These are phyloP conservation scores for Trichoderma sp. DNA, from an alignment of 2,329 filamentous ascomycete genomes.

Conservation along the genomic window DNA sequence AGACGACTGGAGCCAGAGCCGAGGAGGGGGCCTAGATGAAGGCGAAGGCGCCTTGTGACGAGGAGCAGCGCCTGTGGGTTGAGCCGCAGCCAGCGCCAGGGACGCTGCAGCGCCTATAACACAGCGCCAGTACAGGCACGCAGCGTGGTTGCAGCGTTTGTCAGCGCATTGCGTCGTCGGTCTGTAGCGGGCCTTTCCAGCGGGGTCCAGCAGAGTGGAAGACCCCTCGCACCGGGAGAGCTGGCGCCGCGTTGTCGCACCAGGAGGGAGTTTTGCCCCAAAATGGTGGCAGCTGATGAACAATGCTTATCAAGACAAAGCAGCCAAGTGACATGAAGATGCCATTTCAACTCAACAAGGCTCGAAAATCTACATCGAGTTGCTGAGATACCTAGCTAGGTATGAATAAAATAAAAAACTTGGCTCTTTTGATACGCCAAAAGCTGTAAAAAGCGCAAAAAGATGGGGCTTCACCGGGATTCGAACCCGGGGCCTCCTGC, in stretches of 20 bases:
- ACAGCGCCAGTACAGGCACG: neutral
- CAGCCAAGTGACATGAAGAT: no score
- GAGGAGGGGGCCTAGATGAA: neutral
- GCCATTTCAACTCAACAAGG: neutral
- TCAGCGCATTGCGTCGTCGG: slow-evolving; percentile 13
- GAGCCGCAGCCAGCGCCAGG: slow-evolving; percentile 20
- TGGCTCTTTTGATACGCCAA: neutral
- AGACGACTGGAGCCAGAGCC: neutral
- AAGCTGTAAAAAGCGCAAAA: slow-evolving; percentile 5
- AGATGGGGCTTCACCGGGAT: slow-evolving; percentile 29
- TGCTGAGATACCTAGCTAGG: no score
- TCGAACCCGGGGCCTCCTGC: slow-evolving; percentile 32
- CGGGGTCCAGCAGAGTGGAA: neutral
- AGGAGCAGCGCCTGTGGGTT: neutral
- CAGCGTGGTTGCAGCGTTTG: slow-evolving; percentile 11
- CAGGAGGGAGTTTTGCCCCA: neutral
- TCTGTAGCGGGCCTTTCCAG: neutral
- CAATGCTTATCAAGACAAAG: neutral
- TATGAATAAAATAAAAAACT: no score
- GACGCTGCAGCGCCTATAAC: neutral
- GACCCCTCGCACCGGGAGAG: neutral
- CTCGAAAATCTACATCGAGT: no score
- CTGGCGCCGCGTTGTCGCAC: neutral
- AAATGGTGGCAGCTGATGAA: neutral
- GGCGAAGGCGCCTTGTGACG: slow-evolving; percentile 4